Evolutionary conservation across 805 yeast genomes (phyloP).

Genomic region (Candida insectalens): DNA sequence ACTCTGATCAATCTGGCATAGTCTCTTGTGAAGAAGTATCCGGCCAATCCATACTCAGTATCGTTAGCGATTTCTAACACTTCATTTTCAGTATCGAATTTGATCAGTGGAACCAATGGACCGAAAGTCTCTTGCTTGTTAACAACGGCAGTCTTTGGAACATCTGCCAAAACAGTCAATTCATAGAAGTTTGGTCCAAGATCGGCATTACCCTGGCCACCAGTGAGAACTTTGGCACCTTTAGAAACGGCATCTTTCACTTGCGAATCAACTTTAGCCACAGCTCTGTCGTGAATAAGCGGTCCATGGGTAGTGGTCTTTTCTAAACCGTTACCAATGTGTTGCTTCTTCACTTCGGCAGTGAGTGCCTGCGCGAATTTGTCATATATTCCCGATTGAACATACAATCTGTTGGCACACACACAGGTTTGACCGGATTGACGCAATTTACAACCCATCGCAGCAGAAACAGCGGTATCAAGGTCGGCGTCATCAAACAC

Average conservation of each 20-base stretch:
- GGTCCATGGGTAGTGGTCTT: conserved; percentile 67
- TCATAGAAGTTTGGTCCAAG: conserved; percentile 59
- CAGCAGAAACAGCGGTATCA: conserved; percentile 56
- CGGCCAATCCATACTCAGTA: conserved; percentile 68
- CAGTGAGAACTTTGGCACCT: conserved; percentile 56
- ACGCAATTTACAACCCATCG: conserved; percentile 60
- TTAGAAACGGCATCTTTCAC: conserved; percentile 55
- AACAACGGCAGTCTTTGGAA: conserved; percentile 45
- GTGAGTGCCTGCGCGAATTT: conserved; percentile 42
- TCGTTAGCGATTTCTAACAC: conserved; percentile 54
- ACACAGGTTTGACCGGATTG: conserved; percentile 79
- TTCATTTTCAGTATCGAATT: conserved; percentile 55
- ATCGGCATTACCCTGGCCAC: conserved; percentile 46
- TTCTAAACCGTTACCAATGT: conserved; percentile 55
- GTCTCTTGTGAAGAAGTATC: conserved; percentile 58
- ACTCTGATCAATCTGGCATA: conserved; percentile 45
- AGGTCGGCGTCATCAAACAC: conserved; percentile 67
- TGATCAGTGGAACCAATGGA: conserved; percentile 65
- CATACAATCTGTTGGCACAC: conserved; percentile 64
- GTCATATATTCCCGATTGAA: conserved; percentile 58
- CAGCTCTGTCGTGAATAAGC: conserved; percentile 52
- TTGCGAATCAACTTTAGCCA: conserved; percentile 51
- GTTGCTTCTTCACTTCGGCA: conserved; percentile 33
- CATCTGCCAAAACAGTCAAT: conserved; percentile 58
- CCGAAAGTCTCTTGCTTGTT: conserved; percentile 74